phyloP scores from a whole-genome alignment of 805 yeast genomes.

The Pichia manshurica region DNA sequence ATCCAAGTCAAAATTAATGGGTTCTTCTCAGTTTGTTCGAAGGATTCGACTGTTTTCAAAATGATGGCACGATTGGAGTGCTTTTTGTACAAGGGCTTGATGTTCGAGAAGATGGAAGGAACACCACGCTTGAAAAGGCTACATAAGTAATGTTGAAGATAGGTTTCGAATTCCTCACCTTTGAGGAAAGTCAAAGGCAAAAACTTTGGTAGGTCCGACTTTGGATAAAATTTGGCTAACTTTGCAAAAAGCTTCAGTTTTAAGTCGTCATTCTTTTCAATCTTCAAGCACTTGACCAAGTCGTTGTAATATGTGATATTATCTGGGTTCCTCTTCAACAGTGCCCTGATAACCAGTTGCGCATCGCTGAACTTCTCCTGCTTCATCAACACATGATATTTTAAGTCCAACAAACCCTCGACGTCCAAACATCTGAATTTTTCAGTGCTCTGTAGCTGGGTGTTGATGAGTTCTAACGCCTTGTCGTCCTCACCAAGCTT shows the following conservation, averaged over 20 bases:
- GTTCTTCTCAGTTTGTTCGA: conserved; percentile 29
- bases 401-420: conserved; percentile 55
- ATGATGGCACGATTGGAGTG: conserved; percentile 36
- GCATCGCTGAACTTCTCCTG: conserved; percentile 54
- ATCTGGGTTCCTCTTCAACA: conserved; percentile 85
- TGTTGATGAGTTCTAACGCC: conserved; percentile 57
- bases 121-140: conserved; percentile 71
- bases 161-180: conserved; percentile 37
- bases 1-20: conserved; percentile 63
- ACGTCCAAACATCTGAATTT: conserved; percentile 14
- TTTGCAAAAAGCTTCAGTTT: conserved; percentile 60
- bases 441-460: conserved; percentile 15
- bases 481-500: conserved; percentile 56
- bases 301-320: conserved; percentile 56
- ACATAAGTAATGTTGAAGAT: conserved; percentile 49
- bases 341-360: conserved; percentile 55
- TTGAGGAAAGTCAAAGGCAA: conserved; percentile 72
- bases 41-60: conserved; percentile 49
- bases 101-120: conserved; percentile 82
- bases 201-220: conserved; percentile 71
- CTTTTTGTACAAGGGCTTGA: conserved; percentile 70
- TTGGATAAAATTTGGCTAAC: conserved; percentile 68
- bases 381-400: conserved; percentile 57
- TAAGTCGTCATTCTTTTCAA: conserved; percentile 40
- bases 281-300: conserved; percentile 61